Conservation (phyloP, 257 asterid genomes). For the Solanum etuberosum region DNA sequence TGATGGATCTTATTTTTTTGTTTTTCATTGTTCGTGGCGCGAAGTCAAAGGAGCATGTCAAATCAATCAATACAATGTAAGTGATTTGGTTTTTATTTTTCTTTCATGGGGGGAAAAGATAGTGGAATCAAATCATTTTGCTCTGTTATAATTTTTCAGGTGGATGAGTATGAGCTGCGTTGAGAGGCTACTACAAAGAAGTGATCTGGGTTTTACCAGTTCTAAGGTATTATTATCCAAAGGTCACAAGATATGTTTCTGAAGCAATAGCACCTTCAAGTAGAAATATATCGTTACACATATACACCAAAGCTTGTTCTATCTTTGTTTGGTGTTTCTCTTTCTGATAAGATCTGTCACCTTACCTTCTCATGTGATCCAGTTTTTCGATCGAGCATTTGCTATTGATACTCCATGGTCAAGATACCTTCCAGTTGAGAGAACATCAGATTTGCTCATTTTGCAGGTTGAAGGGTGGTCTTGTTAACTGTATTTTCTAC, state of each 20-base stretch:
- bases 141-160: constrained; percentile 28
- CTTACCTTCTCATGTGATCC: constrained; percentile 19
- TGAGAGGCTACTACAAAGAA: constrained; percentile 32
- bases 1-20: neutral
- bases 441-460: constrained; percentile 68
- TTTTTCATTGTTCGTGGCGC: constrained; percentile 17
- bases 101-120: neutral
- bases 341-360: neutral
- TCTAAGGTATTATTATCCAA: constrained; percentile 42
- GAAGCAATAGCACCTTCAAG: neutral
- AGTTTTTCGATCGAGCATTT: constrained; percentile 51
- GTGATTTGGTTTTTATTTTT: constrained; percentile 15
- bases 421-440: constrained; percentile 66
- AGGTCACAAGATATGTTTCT: neutral
- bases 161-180: constrained; percentile 65
- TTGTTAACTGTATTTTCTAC: neutral
- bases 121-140: constrained; percentile 7
- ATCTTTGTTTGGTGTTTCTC: neutral
- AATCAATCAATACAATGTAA: constrained; percentile 53
- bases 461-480: constrained; percentile 44
- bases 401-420: constrained; percentile 59
- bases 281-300: neutral
- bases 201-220: constrained; percentile 16
- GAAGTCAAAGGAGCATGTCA: constrained; percentile 45
- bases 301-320: neutral